Evolutionary conservation across 768 basidiomycete genomes (phyloP).

Genomic region (Suillus tomentosus): DNA sequence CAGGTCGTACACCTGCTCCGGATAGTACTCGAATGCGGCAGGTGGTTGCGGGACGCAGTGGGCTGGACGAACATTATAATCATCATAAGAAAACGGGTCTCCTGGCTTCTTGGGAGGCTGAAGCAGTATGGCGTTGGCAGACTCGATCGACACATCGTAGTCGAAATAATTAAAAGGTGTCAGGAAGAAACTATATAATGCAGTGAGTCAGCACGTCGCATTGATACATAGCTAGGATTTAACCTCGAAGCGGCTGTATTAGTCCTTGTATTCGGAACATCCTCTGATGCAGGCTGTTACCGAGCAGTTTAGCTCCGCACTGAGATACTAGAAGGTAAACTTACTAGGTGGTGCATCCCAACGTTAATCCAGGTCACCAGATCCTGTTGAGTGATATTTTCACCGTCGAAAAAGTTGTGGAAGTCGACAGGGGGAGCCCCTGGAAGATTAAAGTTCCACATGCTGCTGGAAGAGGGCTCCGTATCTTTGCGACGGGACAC

Average conservation of each 20-base stretch:
- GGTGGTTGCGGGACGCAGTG: slow-evolving; percentile 42
- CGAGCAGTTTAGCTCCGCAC: not conserved
- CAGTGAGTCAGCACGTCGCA: not conserved
- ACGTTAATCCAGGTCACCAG: slow-evolving; percentile 68
- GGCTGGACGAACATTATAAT: slow-evolving; percentile 50
- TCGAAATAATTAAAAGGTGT: slow-evolving; percentile 70
- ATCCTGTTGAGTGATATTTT: slow-evolving; percentile 64
- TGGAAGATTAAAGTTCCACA: slow-evolving; percentile 68
- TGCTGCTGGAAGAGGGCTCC: slow-evolving; percentile 56
- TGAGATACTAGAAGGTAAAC: slow-evolving; percentile 10
- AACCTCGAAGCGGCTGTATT: slow-evolving; percentile 59
- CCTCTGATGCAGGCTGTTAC: slow-evolving; percentile 59
- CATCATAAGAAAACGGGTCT: slow-evolving; percentile 44
- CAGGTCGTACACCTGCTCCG: slow-evolving; percentile 34
- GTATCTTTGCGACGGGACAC: slow-evolving; percentile 62
- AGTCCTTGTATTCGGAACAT: slow-evolving; percentile 61
- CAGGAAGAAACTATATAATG: slow-evolving; percentile 48
- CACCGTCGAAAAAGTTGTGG: slow-evolving; percentile 64
- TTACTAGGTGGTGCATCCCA: slow-evolving; percentile 64
- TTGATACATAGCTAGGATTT: slow-evolving; percentile 11
- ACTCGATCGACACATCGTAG: slow-evolving; percentile 60
- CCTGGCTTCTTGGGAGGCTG: slow-evolving; percentile 40
- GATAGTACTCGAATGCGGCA: slow-evolving; percentile 42
- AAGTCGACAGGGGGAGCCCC: slow-evolving; percentile 57
- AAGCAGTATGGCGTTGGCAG: slow-evolving; percentile 54